phyloP scores from a whole-genome alignment of 176 grass and related monocot genomes.

The Triticum aestivum region IWGSC_CS_RefSeq_v2.1 NC_057808.1:427191229-427191728 shows the following conservation, averaged over 20 bases:
- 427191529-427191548: too few species aligned
- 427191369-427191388: neutral
- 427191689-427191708: neutral
- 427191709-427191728: neutral
- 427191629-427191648: neutral
- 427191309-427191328: neutral
- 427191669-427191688: neutral
- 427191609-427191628: too few species aligned
- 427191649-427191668: neutral
- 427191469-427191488: neutral
- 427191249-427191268: too few species aligned
- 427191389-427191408: neutral
- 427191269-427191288: too few species aligned
- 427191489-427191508: too few species aligned
- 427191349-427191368: neutral
- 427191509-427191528: too few species aligned
- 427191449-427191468: neutral
- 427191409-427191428: neutral
- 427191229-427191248: neutral
- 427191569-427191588: too few species aligned
- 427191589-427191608: too few species aligned
- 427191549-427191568: too few species aligned
- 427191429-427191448: neutral
- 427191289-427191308: neutral
- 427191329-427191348: neutral